Conservation (phyloP, 1,139 yeast species). For the Blastobotrys proliferans region DNA sequence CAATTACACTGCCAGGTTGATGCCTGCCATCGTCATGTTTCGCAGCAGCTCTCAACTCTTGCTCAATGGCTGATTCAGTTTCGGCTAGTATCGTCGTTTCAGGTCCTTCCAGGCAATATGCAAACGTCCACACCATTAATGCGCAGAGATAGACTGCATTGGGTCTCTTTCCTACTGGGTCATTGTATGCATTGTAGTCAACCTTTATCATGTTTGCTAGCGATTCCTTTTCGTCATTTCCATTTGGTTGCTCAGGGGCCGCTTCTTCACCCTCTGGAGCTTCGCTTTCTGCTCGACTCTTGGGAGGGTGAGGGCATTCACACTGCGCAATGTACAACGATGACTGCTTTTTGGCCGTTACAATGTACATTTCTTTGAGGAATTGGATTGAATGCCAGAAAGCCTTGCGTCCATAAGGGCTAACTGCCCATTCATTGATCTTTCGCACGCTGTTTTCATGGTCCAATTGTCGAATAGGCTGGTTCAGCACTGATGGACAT, state of each 20-base stretch:
- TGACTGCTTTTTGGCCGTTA: slow-evolving; percentile 12
- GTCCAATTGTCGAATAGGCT: slow-evolving; percentile 42
- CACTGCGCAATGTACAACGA: slow-evolving; percentile 16
- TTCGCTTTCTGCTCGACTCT: neutral
- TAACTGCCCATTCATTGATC: slow-evolving; percentile 20
- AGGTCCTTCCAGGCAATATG: slow-evolving; percentile 51
- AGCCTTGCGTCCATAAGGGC: slow-evolving; percentile 24
- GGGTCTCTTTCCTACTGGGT: slow-evolving; percentile 53
- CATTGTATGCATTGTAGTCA: slow-evolving; percentile 46
- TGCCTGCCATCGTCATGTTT: neutral
- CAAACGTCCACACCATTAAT: slow-evolving; percentile 57
- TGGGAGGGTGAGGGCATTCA: slow-evolving; percentile 16
- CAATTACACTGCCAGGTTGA: neutral
- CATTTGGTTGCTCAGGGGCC: neutral
- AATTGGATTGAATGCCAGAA: slow-evolving; percentile 30
- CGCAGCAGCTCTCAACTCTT: slow-evolving; percentile 11
- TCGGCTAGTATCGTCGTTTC: slow-evolving; percentile 36
- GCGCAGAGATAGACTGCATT: slow-evolving; percentile 52
- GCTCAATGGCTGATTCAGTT: slow-evolving; percentile 14
- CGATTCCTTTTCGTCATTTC: neutral
- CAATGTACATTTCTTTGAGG: slow-evolving; percentile 28
- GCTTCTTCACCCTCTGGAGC: neutral
- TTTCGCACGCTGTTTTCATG: slow-evolving; percentile 19
- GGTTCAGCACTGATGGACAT: slow-evolving; percentile 79
- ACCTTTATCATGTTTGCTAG: slow-evolving; percentile 25